Percentiles rank a stretch among this genome's conserved stretches.
Evolutionary conservation across 2,329 filamentous ascomycete species (phyloP).

Genomic region (Sclerotinia subarctica): DNA sequence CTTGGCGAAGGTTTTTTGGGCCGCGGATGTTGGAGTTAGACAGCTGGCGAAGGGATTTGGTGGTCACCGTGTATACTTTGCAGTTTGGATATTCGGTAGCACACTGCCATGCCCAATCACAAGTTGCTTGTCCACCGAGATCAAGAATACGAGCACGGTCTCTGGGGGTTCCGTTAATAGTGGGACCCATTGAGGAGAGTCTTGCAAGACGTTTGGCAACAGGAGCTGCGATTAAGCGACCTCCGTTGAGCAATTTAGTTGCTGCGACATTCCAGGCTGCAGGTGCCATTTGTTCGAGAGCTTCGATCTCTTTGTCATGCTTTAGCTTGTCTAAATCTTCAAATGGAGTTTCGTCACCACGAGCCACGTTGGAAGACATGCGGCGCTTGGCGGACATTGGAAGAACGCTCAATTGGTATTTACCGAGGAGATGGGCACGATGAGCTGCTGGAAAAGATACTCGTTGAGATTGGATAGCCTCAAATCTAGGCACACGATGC

Average conservation of each 20-base stretch:
- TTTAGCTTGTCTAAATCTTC: constrained; percentile 62
- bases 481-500: constrained; percentile 79
- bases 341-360: constrained; percentile 62
- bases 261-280: constrained; percentile 61
- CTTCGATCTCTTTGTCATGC: constrained; percentile 76
- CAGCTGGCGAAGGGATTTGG: constrained; percentile 65
- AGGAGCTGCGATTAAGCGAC: constrained; percentile 61
- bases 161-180: constrained; percentile 45
- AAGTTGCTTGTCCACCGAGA: constrained; percentile 77
- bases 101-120: constrained; percentile 95
- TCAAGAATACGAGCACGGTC: constrained; percentile 72
- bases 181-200: constrained; percentile 49
- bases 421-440: constrained; percentile 77
- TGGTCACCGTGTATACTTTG: constrained; percentile 84
- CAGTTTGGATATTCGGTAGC: constrained; percentile 81
- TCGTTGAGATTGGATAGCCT: constrained; percentile 81
- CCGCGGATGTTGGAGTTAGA: constrained; percentile 75
- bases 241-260: constrained; percentile 59
- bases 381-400: constrained; percentile 68
- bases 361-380: constrained; percentile 69
- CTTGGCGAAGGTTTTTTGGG: constrained; percentile 81
- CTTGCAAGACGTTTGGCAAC: constrained; percentile 60
- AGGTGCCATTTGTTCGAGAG: constrained; percentile 66
- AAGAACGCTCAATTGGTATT: constrained; percentile 72
- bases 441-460: constrained; percentile 70